Percentiles rank a stretch among this genome's conserved stretches.
These are phyloP conservation scores for Calonectria pteridis DNA, from an alignment of 2,329 filamentous ascomycete species.

Conservation along the genomic window DNA sequence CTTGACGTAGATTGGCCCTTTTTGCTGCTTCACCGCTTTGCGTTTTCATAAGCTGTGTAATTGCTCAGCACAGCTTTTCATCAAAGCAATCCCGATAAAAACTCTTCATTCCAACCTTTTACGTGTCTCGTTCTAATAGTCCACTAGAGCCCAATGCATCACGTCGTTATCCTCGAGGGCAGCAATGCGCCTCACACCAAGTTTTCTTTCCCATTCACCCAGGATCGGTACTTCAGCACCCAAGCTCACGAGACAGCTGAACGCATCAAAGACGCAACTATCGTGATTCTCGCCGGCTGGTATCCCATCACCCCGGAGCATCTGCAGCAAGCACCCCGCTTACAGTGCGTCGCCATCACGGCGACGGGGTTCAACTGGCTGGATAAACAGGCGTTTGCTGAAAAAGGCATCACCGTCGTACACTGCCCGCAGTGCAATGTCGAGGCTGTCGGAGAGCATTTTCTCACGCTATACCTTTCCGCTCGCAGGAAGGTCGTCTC, in stretches of 20 bases:
- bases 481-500: constrained; percentile 3
- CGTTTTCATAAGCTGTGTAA: too few relatives aligned
- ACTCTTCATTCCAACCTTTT: neutral
- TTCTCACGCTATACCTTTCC: constrained; percentile 4
- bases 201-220: neutral
- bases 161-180: constrained; percentile 4
- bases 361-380: constrained; percentile 5
- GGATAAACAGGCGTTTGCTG: neutral
- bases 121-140: neutral
- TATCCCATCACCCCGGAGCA: neutral
- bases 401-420: neutral
- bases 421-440: constrained; percentile 5
- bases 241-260: neutral
- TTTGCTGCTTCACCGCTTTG: too few relatives aligned
- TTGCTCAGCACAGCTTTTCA: too few relatives aligned
- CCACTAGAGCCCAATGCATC: neutral
- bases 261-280: constrained; percentile 12
- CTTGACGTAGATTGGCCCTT: too few relatives aligned
- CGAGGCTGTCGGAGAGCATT: constrained; percentile 2
- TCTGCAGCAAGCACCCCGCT: neutral
- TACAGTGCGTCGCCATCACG: neutral
- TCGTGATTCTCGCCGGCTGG: neutral
- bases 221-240: neutral
- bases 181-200: neutral
- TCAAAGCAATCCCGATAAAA: too few relatives aligned